Evolutionary conservation across 2,329 filamentous ascomycete species (phyloP).

Genomic region (Cordyceps militaris): DNA sequence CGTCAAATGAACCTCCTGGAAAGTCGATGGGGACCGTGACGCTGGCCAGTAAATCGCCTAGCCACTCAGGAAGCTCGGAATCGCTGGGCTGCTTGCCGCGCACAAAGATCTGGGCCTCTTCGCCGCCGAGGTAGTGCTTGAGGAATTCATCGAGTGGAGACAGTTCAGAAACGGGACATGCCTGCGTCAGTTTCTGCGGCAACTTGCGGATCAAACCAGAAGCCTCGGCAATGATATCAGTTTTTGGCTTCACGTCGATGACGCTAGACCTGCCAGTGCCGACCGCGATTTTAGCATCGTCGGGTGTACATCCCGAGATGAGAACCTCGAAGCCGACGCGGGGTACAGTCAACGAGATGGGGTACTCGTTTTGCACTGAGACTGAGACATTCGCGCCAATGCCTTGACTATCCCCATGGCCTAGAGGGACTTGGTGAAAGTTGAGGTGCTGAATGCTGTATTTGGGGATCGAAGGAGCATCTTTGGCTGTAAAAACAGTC

Average conservation of each 20-base stretch:
- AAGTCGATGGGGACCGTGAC: slow-evolving; percentile 81
- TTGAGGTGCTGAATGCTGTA: slow-evolving; percentile 78
- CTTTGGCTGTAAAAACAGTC: slow-evolving; percentile 46
- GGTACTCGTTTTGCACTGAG: slow-evolving; percentile 66
- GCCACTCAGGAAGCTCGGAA: slow-evolving; percentile 70
- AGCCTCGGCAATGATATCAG: slow-evolving; percentile 61
- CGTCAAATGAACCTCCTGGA: slow-evolving; percentile 72
- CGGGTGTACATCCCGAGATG: slow-evolving; percentile 69
- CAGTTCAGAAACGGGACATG: slow-evolving; percentile 67
- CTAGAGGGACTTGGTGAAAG: slow-evolving; percentile 61
- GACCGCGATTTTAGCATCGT: slow-evolving; percentile 68
- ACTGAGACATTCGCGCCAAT: slow-evolving; percentile 77
- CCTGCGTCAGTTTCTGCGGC: slow-evolving; percentile 62
- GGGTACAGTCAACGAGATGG: slow-evolving; percentile 69
- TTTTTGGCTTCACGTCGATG: slow-evolving; percentile 60
- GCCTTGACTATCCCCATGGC: slow-evolving; percentile 46
- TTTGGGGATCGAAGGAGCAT: slow-evolving; percentile 70
- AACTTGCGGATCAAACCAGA: slow-evolving; percentile 66
- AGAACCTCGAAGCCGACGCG: slow-evolving; percentile 77
- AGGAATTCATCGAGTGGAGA: slow-evolving; percentile 83
- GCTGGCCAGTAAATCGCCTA: slow-evolving; percentile 70
- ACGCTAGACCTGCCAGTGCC: slow-evolving; percentile 65
- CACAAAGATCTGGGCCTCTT: slow-evolving; percentile 73
- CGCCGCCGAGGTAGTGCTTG: slow-evolving; percentile 72
- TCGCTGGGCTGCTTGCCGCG: slow-evolving; percentile 65